phyloP scores from a whole-genome alignment of 441 rosid genomes.

The Adansonia grandidieri region DNA sequence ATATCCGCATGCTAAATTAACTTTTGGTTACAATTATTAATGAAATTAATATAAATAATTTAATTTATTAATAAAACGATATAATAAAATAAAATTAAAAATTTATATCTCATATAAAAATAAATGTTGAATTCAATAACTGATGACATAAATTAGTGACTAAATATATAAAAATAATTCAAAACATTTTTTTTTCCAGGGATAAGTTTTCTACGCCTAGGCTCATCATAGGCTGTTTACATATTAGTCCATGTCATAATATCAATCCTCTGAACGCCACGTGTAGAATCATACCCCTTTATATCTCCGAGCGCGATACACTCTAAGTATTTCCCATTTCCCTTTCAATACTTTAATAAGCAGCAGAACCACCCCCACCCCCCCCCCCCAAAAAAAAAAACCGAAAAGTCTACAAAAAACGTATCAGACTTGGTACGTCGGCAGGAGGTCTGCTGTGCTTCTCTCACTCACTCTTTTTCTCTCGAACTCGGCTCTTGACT shows the following conservation, averaged over 20 bases:
- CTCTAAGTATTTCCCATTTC: not conserved
- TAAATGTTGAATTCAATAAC: no score
- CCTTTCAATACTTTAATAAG: not conserved
- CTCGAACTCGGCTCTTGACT: not conserved
- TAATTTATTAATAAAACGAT: no score
- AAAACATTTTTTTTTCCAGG: no score
- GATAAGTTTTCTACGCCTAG: not conserved
- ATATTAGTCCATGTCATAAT: constrained; percentile 2
- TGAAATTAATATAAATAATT: no score
- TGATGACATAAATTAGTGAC: no score
- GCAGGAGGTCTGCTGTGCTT: not conserved
- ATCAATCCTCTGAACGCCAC: not conserved
- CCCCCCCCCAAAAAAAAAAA: no score
- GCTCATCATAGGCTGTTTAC: not conserved
- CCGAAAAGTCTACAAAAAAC: not conserved
- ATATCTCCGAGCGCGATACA: not conserved
- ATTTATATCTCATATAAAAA: no score
- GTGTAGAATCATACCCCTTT: not conserved
- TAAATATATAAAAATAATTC: no score
- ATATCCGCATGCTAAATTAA: no score
- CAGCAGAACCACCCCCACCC: not conserved
- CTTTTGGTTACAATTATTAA: no score
- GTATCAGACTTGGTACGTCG: not conserved
- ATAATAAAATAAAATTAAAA: no score
- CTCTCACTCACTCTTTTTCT: not conserved